Evolutionary conservation across 225 moss, liverwort and hornwort species (phyloP).

Genomic region (Sphagnum tenellum): DNA sequence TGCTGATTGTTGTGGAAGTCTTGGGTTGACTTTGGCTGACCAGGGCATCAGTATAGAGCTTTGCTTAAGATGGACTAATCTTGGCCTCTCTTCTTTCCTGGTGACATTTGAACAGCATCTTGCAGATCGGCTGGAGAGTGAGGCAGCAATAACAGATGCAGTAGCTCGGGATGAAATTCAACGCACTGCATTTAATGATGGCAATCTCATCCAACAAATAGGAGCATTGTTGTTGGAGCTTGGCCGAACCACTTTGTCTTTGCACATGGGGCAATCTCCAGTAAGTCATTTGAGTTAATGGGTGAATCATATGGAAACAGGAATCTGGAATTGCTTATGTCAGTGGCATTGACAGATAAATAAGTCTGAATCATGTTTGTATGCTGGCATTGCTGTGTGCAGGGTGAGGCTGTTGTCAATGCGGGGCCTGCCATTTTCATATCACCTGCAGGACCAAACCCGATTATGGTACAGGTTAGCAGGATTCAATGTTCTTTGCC

Average conservation of each 20-base stretch:
- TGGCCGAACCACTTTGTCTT: slow-evolving; percentile 73
- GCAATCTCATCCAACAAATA: slow-evolving; percentile 92
- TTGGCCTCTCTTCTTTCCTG: too few relatives aligned
- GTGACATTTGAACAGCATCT: slow-evolving; percentile 38
- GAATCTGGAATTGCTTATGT: too few relatives aligned
- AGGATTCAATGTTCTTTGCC: background rate
- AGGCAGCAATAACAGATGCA: slow-evolving; percentile 49
- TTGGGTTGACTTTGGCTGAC: too few relatives aligned
- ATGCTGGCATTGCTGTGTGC: slow-evolving; percentile 4
- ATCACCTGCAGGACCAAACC: slow-evolving; percentile 88
- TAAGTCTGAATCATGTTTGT: too few relatives aligned
- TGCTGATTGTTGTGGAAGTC: too few relatives aligned
- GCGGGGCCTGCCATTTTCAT: slow-evolving; percentile 94
- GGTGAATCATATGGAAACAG: too few relatives aligned
- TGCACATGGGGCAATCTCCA: slow-evolving; percentile 90
- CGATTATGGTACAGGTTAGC: slow-evolving; percentile 97
- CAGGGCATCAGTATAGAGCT: too few relatives aligned
- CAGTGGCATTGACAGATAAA: too few relatives aligned
- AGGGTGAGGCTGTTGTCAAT: slow-evolving; percentile 77
- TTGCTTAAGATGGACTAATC: too few relatives aligned
- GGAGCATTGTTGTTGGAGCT: slow-evolving; percentile 93
- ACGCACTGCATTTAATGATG: slow-evolving; percentile 64
- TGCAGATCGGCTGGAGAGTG: slow-evolving; percentile 76
- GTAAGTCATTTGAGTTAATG: slow-evolving; percentile 34
- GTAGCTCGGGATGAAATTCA: slow-evolving; percentile 63